Evolutionary conservation across 805 yeast genomes (phyloP).

Genomic region (Candida nonsorbophila): DNA sequence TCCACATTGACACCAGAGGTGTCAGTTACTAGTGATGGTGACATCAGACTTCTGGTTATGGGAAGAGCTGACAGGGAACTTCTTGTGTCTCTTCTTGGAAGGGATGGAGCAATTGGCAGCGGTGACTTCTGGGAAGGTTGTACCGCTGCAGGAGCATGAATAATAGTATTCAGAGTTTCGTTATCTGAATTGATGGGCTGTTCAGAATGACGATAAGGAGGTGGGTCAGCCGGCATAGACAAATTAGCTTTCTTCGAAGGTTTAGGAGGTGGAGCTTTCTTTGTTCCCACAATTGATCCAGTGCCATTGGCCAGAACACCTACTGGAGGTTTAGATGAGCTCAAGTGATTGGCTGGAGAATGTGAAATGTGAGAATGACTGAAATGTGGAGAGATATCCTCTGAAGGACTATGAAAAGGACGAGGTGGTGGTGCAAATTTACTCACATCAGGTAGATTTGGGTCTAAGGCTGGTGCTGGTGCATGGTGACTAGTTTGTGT

Average conservation of each 20-base stretch:
- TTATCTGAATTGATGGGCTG: not conserved
- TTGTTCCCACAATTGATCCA: conserved; percentile 7
- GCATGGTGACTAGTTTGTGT: not conserved
- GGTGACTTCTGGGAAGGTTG: too few relatives aligned
- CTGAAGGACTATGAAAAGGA: conserved; percentile 20
- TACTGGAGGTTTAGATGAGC: too few relatives aligned
- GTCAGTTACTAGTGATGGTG: too few relatives aligned
- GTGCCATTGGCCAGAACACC: too few relatives aligned
- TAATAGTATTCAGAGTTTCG: not conserved
- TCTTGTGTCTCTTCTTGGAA: too few relatives aligned
- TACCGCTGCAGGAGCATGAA: too few relatives aligned
- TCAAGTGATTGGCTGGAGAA: not conserved
- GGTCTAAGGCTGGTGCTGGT: conserved; percentile 9
- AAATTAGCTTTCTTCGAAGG: conserved; percentile 28
- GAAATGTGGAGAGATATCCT: too few relatives aligned
- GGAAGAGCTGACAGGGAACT: too few relatives aligned
- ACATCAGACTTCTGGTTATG: too few relatives aligned
- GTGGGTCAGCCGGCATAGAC: conserved; percentile 12
- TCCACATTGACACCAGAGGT: too few relatives aligned
- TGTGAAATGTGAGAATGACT: too few relatives aligned
- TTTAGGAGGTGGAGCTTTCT: conserved; percentile 39
- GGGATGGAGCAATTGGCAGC: too few relatives aligned
- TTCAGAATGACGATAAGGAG: conserved; percentile 14
- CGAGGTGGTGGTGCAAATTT: conserved; percentile 45
- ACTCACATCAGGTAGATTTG: conserved; percentile 22